phyloP scores from a whole-genome alignment of 2,329 filamentous ascomycete species.

The Ophiostoma australiae region DNA sequence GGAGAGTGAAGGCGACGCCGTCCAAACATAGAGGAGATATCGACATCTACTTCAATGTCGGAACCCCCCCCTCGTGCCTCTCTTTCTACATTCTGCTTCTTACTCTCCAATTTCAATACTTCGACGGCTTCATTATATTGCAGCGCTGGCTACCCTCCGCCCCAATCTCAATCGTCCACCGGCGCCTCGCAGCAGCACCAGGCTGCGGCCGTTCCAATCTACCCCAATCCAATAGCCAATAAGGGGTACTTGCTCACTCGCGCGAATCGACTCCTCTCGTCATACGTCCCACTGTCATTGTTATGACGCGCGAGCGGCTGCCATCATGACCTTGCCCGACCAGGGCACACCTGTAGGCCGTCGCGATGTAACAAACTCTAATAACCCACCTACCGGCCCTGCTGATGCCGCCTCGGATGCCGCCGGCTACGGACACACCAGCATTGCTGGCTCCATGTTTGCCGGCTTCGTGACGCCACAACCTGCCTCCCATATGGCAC shows the following conservation, averaged over 20 bases:
- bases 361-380: constrained; percentile 6
- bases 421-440: neutral
- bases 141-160: neutral
- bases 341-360: constrained; percentile 11
- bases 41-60: neutral
- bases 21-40: neutral
- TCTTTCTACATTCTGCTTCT: neutral
- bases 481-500: neutral
- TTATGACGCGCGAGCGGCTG: constrained; percentile 6
- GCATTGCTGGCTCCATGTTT: neutral
- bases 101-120: neutral
- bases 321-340: constrained; percentile 11
- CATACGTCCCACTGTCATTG: neutral
- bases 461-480: neutral
- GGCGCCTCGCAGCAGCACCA: neutral
- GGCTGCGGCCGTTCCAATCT: neutral
- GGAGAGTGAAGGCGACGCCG: neutral
- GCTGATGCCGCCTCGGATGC: neutral
- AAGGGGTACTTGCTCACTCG: neutral
- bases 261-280: neutral
- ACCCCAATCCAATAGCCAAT: neutral
- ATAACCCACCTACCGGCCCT: neutral
- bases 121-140: neutral
- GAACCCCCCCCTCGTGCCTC: neutral
- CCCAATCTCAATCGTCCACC: neutral